These are phyloP conservation scores for Dichotomocladium elegans DNA, from an alignment of 371 early-diverging fungal species.

Conservation along the genomic window DNA sequence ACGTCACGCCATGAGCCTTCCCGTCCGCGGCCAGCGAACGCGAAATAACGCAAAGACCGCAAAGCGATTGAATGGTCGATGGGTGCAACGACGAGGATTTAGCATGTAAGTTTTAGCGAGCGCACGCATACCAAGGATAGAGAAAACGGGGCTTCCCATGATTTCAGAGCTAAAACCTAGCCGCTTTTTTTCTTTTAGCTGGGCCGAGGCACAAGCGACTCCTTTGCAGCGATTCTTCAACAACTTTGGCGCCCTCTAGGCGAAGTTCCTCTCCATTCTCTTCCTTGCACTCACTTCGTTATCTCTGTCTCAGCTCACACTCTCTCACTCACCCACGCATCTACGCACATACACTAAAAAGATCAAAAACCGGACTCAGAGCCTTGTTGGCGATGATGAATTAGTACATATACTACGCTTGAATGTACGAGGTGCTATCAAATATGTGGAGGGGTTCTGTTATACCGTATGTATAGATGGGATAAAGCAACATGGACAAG, in stretches of 20 bases:
- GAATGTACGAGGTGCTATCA: background rate
- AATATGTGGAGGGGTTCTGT: background rate
- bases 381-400: no score
- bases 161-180: background rate
- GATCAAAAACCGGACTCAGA: no score
- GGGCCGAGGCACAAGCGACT: slow-evolving; percentile 12
- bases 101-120: slow-evolving; percentile 31
- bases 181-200: slow-evolving; percentile 3
- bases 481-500: slow-evolving; percentile 16
- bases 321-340: background rate
- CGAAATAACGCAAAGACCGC: slow-evolving; percentile 88
- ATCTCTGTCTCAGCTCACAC: no score
- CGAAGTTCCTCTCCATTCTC: background rate
- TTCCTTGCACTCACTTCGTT: background rate
- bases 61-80: slow-evolving; percentile 75
- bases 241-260: background rate
- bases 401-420: background rate
- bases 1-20: slow-evolving; percentile 83
- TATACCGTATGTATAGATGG: background rate
- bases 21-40: slow-evolving; percentile 90
- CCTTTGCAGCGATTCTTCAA: slow-evolving; percentile 14
- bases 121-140: no score
- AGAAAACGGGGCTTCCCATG: background rate
- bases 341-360: background rate
- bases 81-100: slow-evolving; percentile 46